These are phyloP conservation scores for Russula ochroleuca DNA, from an alignment of 768 basidiomycete species.

Conservation along the genomic window DNA sequence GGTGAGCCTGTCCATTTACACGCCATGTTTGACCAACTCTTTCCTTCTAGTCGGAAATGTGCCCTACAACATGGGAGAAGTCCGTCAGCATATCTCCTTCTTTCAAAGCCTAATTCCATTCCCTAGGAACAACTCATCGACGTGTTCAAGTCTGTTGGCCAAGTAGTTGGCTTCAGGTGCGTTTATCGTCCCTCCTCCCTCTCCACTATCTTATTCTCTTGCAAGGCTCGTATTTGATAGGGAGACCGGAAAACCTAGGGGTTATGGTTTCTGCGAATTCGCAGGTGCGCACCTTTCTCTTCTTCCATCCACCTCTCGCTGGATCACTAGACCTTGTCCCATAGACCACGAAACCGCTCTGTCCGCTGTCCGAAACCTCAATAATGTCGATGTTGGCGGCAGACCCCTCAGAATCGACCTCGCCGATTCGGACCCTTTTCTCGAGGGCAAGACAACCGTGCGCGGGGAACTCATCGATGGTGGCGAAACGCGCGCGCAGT, in stretches of 20 bases:
- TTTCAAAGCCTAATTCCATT: background rate
- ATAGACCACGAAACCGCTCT: constrained; percentile 93
- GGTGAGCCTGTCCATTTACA: constrained; percentile 33
- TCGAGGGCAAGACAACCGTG: constrained; percentile 86
- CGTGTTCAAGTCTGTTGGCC: constrained; percentile 83
- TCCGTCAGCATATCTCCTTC: constrained; percentile 29
- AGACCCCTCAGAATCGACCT: constrained; percentile 91
- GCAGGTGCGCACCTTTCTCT: constrained; percentile 51
- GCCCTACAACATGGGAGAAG: constrained; percentile 85
- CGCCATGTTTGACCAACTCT: background rate
- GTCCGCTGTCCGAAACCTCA: constrained; percentile 94
- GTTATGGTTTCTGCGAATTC: constrained; percentile 93
- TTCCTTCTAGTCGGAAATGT: constrained; percentile 72
- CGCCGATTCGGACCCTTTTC: constrained; percentile 88
- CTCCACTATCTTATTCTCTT: background rate
- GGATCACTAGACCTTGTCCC: background rate
- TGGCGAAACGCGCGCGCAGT: constrained; percentile 53
- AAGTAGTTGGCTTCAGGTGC: constrained; percentile 87
- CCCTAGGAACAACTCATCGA: constrained; percentile 75
- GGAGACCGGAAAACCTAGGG: constrained; percentile 91
- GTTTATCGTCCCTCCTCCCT: background rate
- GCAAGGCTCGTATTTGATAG: constrained; percentile 82
- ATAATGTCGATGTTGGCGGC: constrained; percentile 88
- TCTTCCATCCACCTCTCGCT: background rate
- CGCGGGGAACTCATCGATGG: constrained; percentile 76